Conservation (phyloP, 352 stramenopile species). For the Thraustochytrium sp. region DNA sequence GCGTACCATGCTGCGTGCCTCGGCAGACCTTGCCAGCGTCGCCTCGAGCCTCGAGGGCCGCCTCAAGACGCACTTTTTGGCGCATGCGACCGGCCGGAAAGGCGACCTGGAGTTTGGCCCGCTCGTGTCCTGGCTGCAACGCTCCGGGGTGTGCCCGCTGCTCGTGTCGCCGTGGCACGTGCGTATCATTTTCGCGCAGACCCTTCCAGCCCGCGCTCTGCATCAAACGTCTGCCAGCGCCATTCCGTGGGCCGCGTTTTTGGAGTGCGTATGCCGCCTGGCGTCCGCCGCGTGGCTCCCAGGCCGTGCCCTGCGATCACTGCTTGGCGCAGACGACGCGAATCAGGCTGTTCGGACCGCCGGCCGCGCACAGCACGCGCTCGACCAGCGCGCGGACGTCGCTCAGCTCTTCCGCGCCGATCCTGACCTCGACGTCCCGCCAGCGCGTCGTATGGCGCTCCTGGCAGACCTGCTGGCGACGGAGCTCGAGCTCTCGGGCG, state of each 20-base stretch:
- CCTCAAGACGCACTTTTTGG: background rate
- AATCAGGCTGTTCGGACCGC: background rate
- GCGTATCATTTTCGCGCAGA: background rate
- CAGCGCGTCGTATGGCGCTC: background rate
- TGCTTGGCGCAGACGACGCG: background rate
- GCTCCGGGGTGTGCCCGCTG: background rate
- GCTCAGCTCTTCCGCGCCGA: background rate
- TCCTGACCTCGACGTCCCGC: background rate
- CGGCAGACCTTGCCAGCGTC: background rate
- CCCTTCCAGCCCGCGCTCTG: background rate
- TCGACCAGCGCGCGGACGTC: background rate
- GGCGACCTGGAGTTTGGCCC: background rate
- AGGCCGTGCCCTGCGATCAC: background rate
- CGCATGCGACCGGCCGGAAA: background rate
- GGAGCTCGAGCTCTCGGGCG: too few species aligned
- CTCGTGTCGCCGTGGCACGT: background rate
- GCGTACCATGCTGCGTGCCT: background rate
- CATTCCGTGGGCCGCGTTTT: background rate
- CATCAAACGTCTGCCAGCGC: background rate
- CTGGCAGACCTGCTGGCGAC: background rate
- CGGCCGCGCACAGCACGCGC: background rate
- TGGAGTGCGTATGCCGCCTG: slow-evolving; percentile 1
- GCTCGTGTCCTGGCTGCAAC: background rate
- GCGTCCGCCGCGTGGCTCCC: background rate
- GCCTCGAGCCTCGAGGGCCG: background rate